phyloP scores from a whole-genome alignment of 2,329 filamentous ascomycete genomes.

The Cyanodermella asteris region DNA sequence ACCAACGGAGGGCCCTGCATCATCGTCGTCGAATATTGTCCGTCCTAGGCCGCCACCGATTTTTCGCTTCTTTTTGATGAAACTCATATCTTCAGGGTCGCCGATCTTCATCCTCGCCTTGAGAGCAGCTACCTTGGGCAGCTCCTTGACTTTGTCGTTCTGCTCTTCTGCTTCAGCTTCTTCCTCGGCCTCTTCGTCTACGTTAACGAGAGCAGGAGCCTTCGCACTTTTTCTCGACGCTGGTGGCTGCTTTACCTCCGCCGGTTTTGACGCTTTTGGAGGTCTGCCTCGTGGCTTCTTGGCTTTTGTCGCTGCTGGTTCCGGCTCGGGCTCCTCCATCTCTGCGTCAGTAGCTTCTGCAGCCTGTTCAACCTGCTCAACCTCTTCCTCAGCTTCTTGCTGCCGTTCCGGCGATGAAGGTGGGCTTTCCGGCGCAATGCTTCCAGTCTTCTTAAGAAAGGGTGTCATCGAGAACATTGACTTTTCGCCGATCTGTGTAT shows the following conservation, averaged over 20 bases:
- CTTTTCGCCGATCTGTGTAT: conserved; percentile 53
- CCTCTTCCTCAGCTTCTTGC: neutral
- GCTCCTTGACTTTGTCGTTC: conserved; percentile 5
- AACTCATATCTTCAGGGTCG: conserved; percentile 19
- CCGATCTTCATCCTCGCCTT: conserved; percentile 12
- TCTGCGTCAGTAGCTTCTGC: neutral
- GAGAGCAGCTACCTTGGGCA: conserved; percentile 2
- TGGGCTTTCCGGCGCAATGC: conserved; percentile 25
- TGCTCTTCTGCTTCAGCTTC: conserved; percentile 12
- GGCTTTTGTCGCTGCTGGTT: conserved; percentile 5
- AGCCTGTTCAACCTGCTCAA: neutral
- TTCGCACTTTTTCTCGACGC: conserved; percentile 6
- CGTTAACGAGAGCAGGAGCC: no score
- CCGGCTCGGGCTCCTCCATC: conserved; percentile 7
- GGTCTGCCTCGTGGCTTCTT: conserved; percentile 20
- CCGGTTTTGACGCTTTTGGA: conserved; percentile 20
- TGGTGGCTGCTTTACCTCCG: conserved; percentile 14
- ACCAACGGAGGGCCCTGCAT: conserved; percentile 21
- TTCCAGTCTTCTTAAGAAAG: conserved; percentile 59
- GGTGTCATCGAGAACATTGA: conserved; percentile 87
- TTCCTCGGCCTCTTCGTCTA: no score
- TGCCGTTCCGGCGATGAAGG: conserved; percentile 3
- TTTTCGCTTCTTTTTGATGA: conserved; percentile 54
- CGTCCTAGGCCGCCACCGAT: conserved; percentile 37
- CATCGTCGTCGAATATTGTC: conserved; percentile 51